A percentile compares a stretch with the other conserved stretches of the same genome.
Evolutionary conservation across 1,284 basidiomycete species (phyloP).

Genomic region (Meira miltonrushii): DNA sequence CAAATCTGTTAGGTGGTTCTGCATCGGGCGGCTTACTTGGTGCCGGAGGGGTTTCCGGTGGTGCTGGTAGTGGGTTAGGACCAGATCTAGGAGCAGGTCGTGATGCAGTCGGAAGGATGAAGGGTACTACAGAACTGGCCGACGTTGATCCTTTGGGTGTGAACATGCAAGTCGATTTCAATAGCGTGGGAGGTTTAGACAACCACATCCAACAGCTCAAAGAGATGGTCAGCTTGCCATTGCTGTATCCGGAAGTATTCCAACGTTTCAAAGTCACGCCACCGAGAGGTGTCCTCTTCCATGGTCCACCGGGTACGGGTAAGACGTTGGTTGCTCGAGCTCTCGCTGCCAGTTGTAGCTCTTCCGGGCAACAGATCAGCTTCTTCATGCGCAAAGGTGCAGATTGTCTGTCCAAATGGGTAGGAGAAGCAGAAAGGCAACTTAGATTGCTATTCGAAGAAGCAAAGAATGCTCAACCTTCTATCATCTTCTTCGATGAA

Average conservation of each 20-base stretch:
- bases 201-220: constrained; percentile 94
- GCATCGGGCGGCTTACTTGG: constrained; percentile 29
- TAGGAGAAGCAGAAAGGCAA: constrained; percentile 96
- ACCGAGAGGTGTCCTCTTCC: constrained; percentile 93
- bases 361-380: constrained; percentile 81
- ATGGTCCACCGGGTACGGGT: constrained; percentile 51
- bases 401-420: constrained; percentile 97
- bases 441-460: constrained; percentile 93
- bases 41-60: constrained; percentile 22
- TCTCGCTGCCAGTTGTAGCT: constrained; percentile 85
- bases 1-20: constrained; percentile 17
- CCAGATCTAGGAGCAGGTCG: constrained; percentile 16
- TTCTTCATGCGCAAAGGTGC: constrained; percentile 99
- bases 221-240: constrained; percentile 94
- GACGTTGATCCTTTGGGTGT: constrained; percentile 94
- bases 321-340: constrained; percentile 66
- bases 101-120: constrained; percentile 31
- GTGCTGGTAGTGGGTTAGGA: constrained; percentile 25
- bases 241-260: constrained; percentile 96
- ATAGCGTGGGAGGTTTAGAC: constrained; percentile 94
- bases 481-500: constrained; percentile 96
- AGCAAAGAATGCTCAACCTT: constrained; percentile 83
- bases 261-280: constrained; percentile 91
- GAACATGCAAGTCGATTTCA: constrained; percentile 88
- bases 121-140: constrained; percentile 64